phyloP scores from a whole-genome alignment of 345 rosid species.

The Eucalyptus tenuipes region DNA sequence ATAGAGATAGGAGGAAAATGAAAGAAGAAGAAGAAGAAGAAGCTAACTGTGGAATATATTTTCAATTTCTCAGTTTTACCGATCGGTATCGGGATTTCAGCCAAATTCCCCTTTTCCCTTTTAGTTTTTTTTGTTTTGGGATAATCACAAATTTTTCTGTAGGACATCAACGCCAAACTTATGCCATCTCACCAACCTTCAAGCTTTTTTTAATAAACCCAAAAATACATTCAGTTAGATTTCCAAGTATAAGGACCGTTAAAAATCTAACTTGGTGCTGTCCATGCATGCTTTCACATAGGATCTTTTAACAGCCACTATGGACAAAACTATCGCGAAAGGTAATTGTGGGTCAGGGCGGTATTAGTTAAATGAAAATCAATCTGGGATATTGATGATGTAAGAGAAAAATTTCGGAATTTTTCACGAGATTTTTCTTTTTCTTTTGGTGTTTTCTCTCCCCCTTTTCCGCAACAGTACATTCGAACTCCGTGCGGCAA shows the following conservation, averaged over 20 bases:
- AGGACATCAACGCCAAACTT: not conserved
- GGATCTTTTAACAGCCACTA: not conserved
- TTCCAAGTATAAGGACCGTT: not conserved
- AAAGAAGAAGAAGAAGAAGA: accelerated
- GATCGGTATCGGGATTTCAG: not conserved
- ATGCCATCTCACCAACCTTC: not conserved
- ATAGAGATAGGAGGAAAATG: not conserved
- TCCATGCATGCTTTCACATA: not conserved
- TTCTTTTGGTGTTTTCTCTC: not conserved
- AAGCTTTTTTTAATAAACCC: not conserved
- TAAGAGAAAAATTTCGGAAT: not conserved
- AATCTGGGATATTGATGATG: not conserved
- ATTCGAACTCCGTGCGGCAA: not conserved
- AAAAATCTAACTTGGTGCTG: not conserved
- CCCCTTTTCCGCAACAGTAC: not conserved
- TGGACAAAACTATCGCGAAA: not conserved
- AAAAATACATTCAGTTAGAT: not conserved
- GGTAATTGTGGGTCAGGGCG: not conserved
- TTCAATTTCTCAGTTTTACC: not conserved
- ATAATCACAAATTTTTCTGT: not conserved
- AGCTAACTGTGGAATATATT: not conserved
- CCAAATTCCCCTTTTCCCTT: accelerated
- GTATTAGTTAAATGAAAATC: not conserved
- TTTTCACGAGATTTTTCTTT: not conserved
- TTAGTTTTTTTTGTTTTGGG: no score